Evolutionary conservation across 345 rosid species (phyloP), one percentile per base, ranked within the genome.

Genomic region (Citrus hindsii): DNA sequence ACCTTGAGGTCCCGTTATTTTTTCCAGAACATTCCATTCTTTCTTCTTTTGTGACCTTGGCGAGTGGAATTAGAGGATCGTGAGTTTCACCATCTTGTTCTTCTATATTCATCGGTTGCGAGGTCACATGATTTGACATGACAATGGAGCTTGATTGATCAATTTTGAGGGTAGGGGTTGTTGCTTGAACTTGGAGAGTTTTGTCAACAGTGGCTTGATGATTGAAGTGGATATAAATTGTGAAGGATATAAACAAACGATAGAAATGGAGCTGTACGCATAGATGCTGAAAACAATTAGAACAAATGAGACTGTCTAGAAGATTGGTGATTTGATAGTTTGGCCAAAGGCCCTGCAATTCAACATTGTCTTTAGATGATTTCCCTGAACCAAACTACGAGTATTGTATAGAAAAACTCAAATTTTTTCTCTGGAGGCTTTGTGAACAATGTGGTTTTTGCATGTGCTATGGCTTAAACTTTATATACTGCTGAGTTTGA

Each of bases 21-120:
- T 63, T 79, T 78, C 60, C 83, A 74, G 35, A 94, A 84, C 97
- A 88, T 10, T 40, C 64, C 6, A 87, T 89, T 77, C 95, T 89
- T 76, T 90, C 86, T 13, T 75, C 82, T 42, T 78, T 87, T 16
- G 82, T 82, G 16, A 84, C 82, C 68, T 86, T 88, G 7, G 32
- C 72, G 0, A 94, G 94, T 79, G 90, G 89, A 67, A 87, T 62
- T 66, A 88, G 71, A n/a, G 88, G 86, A 75, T 80, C 83, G 25
- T 69, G 48, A 65, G 81, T 80, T 71, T 80, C 76, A 28, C 7
- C 58, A 25, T 38, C 55, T 12, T 14, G 19, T 30, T 80, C 87
- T 7, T 78, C 58, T 37, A 7, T 7, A 19, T 18, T 64, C 78
- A 74, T 74, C 68, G 74, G 82, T 18, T 35, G 74, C 10, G 59